These are phyloP conservation scores for Babesia gibsoni DNA, from an alignment of 169 alveolate genomes.

Conservation along the genomic window DNA sequence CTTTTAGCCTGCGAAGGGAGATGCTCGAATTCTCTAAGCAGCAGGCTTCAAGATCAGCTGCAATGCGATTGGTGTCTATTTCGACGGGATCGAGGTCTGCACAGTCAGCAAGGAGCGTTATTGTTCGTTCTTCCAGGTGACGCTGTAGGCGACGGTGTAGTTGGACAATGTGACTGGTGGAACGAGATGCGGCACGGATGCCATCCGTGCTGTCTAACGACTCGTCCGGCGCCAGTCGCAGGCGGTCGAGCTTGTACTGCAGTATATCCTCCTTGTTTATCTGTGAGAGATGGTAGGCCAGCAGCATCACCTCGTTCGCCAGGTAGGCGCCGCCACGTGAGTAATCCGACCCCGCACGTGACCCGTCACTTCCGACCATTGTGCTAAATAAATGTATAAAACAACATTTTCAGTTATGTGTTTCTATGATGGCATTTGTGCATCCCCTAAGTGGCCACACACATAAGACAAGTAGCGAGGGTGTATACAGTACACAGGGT, in stretches of 20 bases:
- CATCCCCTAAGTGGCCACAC: too few species aligned
- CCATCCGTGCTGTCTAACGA: background rate
- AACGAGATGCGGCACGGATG: background rate
- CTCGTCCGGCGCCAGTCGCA: background rate
- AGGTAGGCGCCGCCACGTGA: slow-evolving; percentile 32
- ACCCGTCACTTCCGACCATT: background rate
- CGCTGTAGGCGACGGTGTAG: slow-evolving; percentile 16
- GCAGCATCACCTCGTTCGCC: slow-evolving; percentile 33
- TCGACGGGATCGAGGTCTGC: slow-evolving; percentile 19
- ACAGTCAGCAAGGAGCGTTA: slow-evolving; percentile 13
- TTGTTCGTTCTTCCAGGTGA: slow-evolving; percentile 23
- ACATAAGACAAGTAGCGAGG: background rate
- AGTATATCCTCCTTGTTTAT: slow-evolving; percentile 27
- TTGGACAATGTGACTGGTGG: slow-evolving; percentile 20
- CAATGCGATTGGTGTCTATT: slow-evolving; percentile 24
- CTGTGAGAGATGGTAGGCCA: slow-evolving; percentile 35
- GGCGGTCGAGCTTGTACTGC: slow-evolving; percentile 21
- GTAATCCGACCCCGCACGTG: background rate
- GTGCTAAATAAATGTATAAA: background rate
- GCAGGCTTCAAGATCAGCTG: slow-evolving; percentile 11
- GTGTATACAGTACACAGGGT: background rate
- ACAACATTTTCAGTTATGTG: background rate
- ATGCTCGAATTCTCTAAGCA: slow-evolving; percentile 11
- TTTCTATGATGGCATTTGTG: too few species aligned
- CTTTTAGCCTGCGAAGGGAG: slow-evolving; percentile 34